Evolutionary conservation across 1,284 basidiomycete species (phyloP), one percentile per base, ranked within the genome.

Genomic region (Leccinum colubrinum): DNA sequence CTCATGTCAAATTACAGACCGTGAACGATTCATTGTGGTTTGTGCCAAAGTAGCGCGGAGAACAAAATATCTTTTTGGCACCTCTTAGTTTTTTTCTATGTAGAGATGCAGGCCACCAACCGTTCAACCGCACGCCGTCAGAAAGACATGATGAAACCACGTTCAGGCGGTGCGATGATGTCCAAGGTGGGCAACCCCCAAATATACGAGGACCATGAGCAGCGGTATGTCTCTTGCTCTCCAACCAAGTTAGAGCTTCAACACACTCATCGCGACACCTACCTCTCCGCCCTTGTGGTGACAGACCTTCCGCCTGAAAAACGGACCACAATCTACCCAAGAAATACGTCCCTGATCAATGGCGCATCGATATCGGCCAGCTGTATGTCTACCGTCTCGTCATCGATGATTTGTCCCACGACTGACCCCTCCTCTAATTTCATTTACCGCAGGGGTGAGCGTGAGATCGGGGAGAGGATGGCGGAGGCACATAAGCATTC

Each of bases 1-100:
- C 79, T 81, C 78, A 72, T 50, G 79, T 81, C 79, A 81, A 81
- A 81, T 81, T 81, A 71, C 80, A 80, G 74, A 68, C 76, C 71
- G 48, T 59, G 43, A 56, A 59, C 59, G 56, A 43, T 43, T 43
- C 25, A 60, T 14, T 53, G 57, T 70, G 72, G 71, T 75, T 39
- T 75, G 70, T 72, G 70, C 70, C 73, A 75, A 74, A 75, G 73
- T 54, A 75, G 70, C 66, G 74, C 73, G 74, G 54, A 72, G 22
- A 72, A 58, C 33, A 50, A 74, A 4, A 43, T 66, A 2, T 63
- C 53, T 25, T 56, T 62, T 59, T 53, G 74, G 69, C 25, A 65
- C 68, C 66, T 72, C 72, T 70, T 35, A 72, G 71, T 56, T 59
- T 60, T 17, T 59, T 56, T 9, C 39, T 62, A 35, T 50, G 70